Percentiles rank a stretch among this genome's conserved stretches.
Conservation (phyloP, 495 filamentous ascomycete species). For the Penicillium cataractarum region DNA sequence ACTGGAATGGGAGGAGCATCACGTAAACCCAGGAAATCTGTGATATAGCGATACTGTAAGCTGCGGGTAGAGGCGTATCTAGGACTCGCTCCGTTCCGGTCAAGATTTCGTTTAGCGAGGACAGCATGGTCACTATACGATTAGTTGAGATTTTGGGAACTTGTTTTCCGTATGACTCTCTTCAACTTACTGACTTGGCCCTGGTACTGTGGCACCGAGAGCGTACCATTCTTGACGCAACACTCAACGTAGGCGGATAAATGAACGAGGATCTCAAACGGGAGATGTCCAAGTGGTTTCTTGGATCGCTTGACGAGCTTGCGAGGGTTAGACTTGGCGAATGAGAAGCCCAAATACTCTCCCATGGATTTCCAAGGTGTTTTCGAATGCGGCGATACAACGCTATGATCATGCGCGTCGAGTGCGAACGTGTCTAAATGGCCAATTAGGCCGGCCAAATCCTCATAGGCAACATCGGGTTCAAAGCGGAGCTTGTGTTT, state of each 20-base stretch:
- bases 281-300: slow-evolving; percentile 71
- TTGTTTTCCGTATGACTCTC: background rate
- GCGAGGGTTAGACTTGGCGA: slow-evolving; percentile 71
- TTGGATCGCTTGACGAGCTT: slow-evolving; percentile 69
- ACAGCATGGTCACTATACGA: slow-evolving; percentile 36
- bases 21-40: slow-evolving; percentile 92
- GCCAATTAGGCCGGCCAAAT: slow-evolving; percentile 52
- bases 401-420: slow-evolving; percentile 58
- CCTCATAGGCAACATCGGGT: slow-evolving; percentile 74
- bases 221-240: slow-evolving; percentile 55
- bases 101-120: slow-evolving; percentile 70
- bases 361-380: slow-evolving; percentile 65
- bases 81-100: slow-evolving; percentile 79
- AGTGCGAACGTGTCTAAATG: slow-evolving; percentile 63
- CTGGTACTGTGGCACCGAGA: slow-evolving; percentile 51
- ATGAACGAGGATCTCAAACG: slow-evolving; percentile 76
- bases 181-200: slow-evolving; percentile 44
- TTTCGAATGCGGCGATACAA: slow-evolving; percentile 45
- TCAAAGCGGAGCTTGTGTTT: slow-evolving; percentile 89
- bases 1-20: slow-evolving; percentile 80
- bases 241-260: slow-evolving; percentile 67
- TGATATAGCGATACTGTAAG: slow-evolving; percentile 82
- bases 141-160: background rate
- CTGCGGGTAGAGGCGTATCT: slow-evolving; percentile 82
- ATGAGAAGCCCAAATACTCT: slow-evolving; percentile 70